Evolutionary conservation across 1,139 yeast genomes (phyloP).

Genomic region (Hemisphaericaspora subhashii): DNA sequence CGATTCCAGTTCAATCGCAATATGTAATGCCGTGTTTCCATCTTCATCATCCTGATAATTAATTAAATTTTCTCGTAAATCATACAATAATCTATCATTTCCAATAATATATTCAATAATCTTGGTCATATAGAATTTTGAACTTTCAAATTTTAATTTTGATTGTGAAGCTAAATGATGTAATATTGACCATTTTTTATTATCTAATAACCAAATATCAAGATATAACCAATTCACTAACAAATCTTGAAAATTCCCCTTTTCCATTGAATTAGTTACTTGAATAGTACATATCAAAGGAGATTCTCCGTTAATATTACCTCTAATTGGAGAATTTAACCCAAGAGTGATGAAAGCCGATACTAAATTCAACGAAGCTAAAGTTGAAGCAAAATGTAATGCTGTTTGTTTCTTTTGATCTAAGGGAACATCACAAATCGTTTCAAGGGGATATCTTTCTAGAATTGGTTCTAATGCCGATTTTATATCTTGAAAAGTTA

Average conservation of each 20-base stretch:
- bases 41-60: slow-evolving; percentile 71
- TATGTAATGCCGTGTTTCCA: slow-evolving; percentile 87
- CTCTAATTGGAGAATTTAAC: slow-evolving; percentile 43
- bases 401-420: slow-evolving; percentile 47
- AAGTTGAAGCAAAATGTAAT: slow-evolving; percentile 46
- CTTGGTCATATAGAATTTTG: slow-evolving; percentile 71
- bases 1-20: slow-evolving; percentile 88
- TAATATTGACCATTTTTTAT: slow-evolving; percentile 33
- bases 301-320: slow-evolving; percentile 41
- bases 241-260: slow-evolving; percentile 38
- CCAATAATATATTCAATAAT: slow-evolving; percentile 77
- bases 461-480: slow-evolving; percentile 24
- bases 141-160: slow-evolving; percentile 31
- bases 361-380: slow-evolving; percentile 41
- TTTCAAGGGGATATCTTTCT: slow-evolving; percentile 12
- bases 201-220: slow-evolving; percentile 37
- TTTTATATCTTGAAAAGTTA: slow-evolving; percentile 37
- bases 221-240: slow-evolving; percentile 40
- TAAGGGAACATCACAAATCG: slow-evolving; percentile 36
- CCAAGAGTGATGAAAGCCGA: slow-evolving; percentile 37
- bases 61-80: slow-evolving; percentile 64
- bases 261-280: slow-evolving; percentile 49
- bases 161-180: slow-evolving; percentile 37
- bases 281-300: slow-evolving; percentile 42
- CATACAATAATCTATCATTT: slow-evolving; percentile 51